These are phyloP conservation scores for Camelina laxa DNA, from an alignment of 345 rosid species.

Conservation along the genomic window DNA sequence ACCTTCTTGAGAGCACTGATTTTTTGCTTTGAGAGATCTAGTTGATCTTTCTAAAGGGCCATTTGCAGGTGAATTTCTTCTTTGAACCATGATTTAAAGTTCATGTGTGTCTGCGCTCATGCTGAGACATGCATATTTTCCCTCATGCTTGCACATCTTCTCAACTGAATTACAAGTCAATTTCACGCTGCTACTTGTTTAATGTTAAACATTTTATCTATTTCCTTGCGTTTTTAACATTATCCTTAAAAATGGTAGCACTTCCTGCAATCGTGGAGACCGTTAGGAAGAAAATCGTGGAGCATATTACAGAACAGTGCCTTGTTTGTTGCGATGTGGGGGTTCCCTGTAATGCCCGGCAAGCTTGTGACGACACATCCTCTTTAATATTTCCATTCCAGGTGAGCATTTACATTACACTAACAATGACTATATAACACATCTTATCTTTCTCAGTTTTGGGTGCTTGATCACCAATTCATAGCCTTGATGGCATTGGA, in stretches of 20 bases:
- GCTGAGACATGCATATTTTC: not conserved
- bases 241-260: conserved; percentile 56
- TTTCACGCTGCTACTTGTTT: conserved; percentile 4
- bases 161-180: conserved; percentile 17
- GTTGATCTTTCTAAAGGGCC: conserved; percentile 97
- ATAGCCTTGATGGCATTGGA: conserved; percentile 1
- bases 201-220: conserved; percentile 5
- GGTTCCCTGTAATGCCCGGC: conserved; percentile 82
- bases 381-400: conserved; percentile 94
- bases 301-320: conserved; percentile 89
- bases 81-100: conserved; percentile 4
- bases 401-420: conserved; percentile 49
- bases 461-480: conserved; percentile 5
- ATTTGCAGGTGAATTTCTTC: conserved; percentile 75
- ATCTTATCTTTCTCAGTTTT: conserved; percentile 4
- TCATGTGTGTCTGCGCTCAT: conserved; percentile 6
- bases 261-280: conserved; percentile 81
- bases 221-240: conserved; percentile 13
- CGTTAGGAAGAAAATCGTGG: conserved; percentile 71
- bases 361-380: conserved; percentile 87
- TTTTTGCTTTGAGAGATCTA: conserved; percentile 91
- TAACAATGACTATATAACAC: conserved; percentile 4
- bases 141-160: conserved; percentile 1
- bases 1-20: conserved; percentile 90
- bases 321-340: conserved; percentile 96